Conservation (phyloP, 768 basidiomycete genomes). For the Tricholoma hemisulphureum region DNA sequence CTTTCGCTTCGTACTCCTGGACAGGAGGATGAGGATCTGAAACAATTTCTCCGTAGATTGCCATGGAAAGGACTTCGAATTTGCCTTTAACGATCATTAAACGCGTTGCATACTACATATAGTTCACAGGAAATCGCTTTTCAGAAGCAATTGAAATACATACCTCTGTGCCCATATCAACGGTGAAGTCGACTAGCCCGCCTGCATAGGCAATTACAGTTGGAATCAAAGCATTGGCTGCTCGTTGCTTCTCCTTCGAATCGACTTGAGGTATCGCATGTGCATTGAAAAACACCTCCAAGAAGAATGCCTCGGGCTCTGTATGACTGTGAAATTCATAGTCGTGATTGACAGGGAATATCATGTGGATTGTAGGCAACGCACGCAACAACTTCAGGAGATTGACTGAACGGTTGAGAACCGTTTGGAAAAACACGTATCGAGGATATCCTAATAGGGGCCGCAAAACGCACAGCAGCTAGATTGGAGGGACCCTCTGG, state of each 20-base stretch:
- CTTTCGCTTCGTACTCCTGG: slow-evolving; percentile 40
- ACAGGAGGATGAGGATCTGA: slow-evolving; percentile 42
- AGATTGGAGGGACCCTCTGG: slow-evolving; percentile 57
- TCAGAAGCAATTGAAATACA: slow-evolving; percentile 17
- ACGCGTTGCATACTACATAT: slow-evolving; percentile 62
- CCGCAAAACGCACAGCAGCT: slow-evolving; percentile 70
- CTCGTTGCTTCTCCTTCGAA: slow-evolving; percentile 57
- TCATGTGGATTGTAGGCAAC: slow-evolving; percentile 1
- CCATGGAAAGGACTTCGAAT: slow-evolving; percentile 64
- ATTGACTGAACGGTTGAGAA: slow-evolving; percentile 57
- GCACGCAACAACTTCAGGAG: slow-evolving; percentile 66
- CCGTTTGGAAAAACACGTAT: slow-evolving; percentile 71
- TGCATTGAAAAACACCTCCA: slow-evolving; percentile 76
- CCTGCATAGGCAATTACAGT: slow-evolving; percentile 73
- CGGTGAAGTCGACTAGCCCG: slow-evolving; percentile 59
- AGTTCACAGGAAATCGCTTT: not conserved
- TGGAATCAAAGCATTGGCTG: slow-evolving; percentile 70
- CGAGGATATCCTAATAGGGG: slow-evolving; percentile 64
- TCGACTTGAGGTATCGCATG: slow-evolving; percentile 45
- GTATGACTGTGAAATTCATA: slow-evolving; percentile 48
- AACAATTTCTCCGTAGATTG: slow-evolving; percentile 57
- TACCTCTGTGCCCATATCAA: slow-evolving; percentile 72
- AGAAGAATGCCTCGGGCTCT: slow-evolving; percentile 69
- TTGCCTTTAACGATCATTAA: slow-evolving; percentile 80
- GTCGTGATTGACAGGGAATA: slow-evolving; percentile 5